Percentiles rank a stretch among this genome's conserved stretches.
Evolutionary conservation across 306 rosid species (phyloP).

Genomic region (barrel medic (Medicago truncatula)): DNA sequence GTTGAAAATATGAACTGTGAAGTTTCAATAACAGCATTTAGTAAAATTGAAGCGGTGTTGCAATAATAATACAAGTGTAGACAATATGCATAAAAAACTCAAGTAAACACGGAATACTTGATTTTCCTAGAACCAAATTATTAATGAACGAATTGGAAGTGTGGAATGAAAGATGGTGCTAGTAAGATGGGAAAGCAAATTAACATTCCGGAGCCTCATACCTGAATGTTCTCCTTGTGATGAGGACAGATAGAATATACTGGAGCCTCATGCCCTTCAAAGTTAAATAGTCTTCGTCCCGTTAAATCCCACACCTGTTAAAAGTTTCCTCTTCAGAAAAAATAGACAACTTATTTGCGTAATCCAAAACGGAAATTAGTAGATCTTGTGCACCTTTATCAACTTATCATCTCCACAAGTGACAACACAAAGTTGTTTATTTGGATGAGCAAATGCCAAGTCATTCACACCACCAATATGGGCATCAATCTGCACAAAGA

Average conservation of each 20-base stretch:
- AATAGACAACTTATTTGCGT: constrained; percentile 29
- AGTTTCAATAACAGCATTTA: constrained; percentile 43
- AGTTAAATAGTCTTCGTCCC: constrained; percentile 67
- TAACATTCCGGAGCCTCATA: constrained; percentile 12
- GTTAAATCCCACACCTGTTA: constrained; percentile 83
- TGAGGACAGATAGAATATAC: constrained; percentile 93
- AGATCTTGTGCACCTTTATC: constrained; percentile 65
- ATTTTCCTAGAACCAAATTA: constrained; percentile 12
- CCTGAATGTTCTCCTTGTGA: constrained; percentile 89
- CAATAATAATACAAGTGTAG: constrained; percentile 46
- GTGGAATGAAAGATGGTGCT: constrained; percentile 16
- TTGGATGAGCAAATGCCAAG: constrained; percentile 89
- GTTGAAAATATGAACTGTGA: constrained; percentile 90
- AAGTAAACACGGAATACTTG: constrained; percentile 10
- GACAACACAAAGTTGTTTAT: constrained; percentile 76
- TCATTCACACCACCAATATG: constrained; percentile 87
- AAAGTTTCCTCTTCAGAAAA: constrained; percentile 45
- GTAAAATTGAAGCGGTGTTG: constrained; percentile 47
- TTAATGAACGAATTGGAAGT: not conserved
- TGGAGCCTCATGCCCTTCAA: constrained; percentile 89
- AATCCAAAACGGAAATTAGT: constrained; percentile 33
- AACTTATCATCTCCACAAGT: constrained; percentile 91
- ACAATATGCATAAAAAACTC: constrained; percentile 29
- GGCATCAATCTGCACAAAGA: constrained; percentile 73
- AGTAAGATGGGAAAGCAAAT: not conserved